Evolutionary conservation across 2,329 filamentous ascomycete genomes (phyloP), one percentile per base, ranked within the genome.

Genomic region (Apiospora aurea): DNA sequence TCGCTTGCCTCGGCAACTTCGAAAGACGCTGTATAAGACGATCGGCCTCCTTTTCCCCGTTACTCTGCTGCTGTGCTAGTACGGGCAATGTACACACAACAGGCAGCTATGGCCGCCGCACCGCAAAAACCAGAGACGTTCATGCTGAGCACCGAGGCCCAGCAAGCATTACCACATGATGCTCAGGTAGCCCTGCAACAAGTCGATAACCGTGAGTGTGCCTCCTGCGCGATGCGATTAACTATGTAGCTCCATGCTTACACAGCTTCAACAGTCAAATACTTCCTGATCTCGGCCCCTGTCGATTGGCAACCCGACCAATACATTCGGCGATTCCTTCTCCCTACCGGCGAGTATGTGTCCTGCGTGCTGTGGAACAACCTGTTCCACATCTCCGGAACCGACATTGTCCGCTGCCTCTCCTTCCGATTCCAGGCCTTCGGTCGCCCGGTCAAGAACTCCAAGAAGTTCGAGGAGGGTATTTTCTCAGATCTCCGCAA

Each of bases 361-460:
- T 98, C 96, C 72, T 99, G 96, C 83, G 95, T 99, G 76, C 88
- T 99, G 81, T 99, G 96, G 95, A 98, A 96, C 88, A 98, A 97
- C 82, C 93, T 99, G 78, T 99, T 99, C 83, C 96, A 99, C 88
- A 97, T 99, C 80, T 98, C 96, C 38, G 96, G 96, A 75, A 99
- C 96, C 77, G 96, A 99, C 83, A 99, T 99, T 80, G 96, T 99
- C 74, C 92, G 96, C 89, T 99, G 96, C 81, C 90, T 99, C 66
- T 97, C 96, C 10, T 99, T 99, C 87, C 90, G 96, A 81, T 99
- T 99, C 86, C 96, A 98, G 86, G 96, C 96, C 69, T 99, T 99
- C 81, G 96, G 96, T 78, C 94, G 96, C 72, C 96, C 96, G 0
- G 96, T 99, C 74, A 98, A 98, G 89, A 99, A 99, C 87, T 97